Conservation (phyloP, 371 early-diverging fungal species). For the Mucor circinelloides region DNA sequence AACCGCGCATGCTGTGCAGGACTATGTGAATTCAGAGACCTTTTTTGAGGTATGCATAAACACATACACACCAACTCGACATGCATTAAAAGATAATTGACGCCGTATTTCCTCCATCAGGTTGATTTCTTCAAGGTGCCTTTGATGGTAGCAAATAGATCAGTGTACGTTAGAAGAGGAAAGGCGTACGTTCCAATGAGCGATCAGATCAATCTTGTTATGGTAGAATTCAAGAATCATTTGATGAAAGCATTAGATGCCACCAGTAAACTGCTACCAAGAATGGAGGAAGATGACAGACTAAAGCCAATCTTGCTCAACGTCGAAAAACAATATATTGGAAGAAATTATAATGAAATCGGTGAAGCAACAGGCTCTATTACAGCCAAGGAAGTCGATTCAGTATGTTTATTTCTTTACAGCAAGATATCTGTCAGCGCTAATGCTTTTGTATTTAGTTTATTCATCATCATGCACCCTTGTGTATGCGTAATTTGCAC, state of each 20-base stretch:
- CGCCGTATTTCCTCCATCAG: conserved; percentile 15
- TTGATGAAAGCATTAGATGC: conserved; percentile 34
- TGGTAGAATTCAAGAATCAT: conserved; percentile 73
- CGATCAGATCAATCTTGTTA: conserved; percentile 75
- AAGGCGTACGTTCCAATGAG: conserved; percentile 83
- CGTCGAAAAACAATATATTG: conserved; percentile 83
- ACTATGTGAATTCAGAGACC: conserved; percentile 37
- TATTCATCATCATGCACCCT: conserved; percentile 77
- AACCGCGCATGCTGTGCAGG: not conserved
- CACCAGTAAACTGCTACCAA: conserved; percentile 75
- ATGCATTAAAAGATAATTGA: not conserved
- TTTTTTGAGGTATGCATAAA: conserved; percentile 60
- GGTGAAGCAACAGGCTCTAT: conserved; percentile 53
- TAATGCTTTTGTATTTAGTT: conserved; percentile 33
- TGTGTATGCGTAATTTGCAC: conserved; percentile 91
- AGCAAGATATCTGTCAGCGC: not conserved
- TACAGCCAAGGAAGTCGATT: conserved; percentile 66
- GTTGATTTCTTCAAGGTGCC: conserved; percentile 89
- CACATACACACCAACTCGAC: not conserved
- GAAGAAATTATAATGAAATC: conserved; percentile 56
- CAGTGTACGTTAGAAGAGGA: conserved; percentile 77
- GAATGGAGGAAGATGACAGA: conserved; percentile 94
- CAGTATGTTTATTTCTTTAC: conserved; percentile 31
- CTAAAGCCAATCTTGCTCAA: conserved; percentile 85
- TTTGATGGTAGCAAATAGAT: conserved; percentile 72